Evolutionary conservation across 1,139 yeast genomes (phyloP).

Genomic region (Candida glucosophila): DNA sequence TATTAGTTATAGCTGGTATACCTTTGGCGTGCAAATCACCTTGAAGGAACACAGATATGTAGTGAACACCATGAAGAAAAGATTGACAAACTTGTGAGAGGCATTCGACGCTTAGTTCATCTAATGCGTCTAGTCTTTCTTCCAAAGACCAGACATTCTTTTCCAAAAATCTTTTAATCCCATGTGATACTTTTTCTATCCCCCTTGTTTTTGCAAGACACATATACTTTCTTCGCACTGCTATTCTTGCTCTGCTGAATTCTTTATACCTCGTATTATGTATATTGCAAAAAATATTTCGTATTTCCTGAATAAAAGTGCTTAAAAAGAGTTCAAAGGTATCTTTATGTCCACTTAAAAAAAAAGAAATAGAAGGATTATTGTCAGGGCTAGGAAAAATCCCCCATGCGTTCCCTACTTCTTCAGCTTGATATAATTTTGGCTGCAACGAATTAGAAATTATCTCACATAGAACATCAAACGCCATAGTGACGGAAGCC

Average conservation of each 20-base stretch:
- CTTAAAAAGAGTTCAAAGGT: constrained; percentile 24
- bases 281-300: constrained; percentile 7
- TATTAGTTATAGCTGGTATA: not conserved
- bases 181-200: constrained; percentile 35
- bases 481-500: constrained; percentile 25
- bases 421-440: constrained; percentile 40
- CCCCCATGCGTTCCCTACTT: constrained; percentile 47
- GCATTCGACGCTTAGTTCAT: constrained; percentile 14
- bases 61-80: constrained; percentile 17
- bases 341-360: constrained; percentile 38
- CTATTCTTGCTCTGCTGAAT: constrained; percentile 35
- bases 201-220: constrained; percentile 29
- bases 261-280: constrained; percentile 15
- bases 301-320: constrained; percentile 13
- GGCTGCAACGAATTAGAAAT: constrained; percentile 30
- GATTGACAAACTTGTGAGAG: constrained; percentile 12
- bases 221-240: constrained; percentile 34
- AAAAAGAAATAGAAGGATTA: constrained; percentile 39
- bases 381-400: constrained; percentile 43
- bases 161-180: constrained; percentile 43
- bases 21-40: constrained; percentile 37
- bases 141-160: constrained; percentile 42
- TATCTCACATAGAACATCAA: constrained; percentile 44
- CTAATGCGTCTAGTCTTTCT: constrained; percentile 35
- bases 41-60: constrained; percentile 35